Evolutionary conservation across 1,139 yeast species (phyloP), one percentile per base, ranked within the genome.

Genomic region (Pichia sp.): DNA sequence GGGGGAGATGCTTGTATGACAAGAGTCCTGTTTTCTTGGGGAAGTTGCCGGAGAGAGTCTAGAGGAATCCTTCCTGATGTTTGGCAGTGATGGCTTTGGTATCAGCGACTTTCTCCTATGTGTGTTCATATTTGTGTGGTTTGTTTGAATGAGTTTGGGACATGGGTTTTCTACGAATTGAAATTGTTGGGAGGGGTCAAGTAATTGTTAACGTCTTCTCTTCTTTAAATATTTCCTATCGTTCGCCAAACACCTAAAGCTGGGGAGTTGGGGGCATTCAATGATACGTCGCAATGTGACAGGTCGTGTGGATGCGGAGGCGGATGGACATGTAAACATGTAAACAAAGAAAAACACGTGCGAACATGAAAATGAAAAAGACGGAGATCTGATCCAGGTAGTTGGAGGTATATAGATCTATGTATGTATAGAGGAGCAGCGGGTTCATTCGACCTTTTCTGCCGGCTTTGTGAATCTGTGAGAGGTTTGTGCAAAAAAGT

Each of bases 71-170:
- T n/a, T 36, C 46, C 5, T 49, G 19, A 15, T 50, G 49, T 15
- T 36, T 8, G 10, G 45, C 26, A 26, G 43, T 23, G 32, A 44
- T 7, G 57, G 54, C 47, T 45, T 50, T 4, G 55, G 57, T 4
- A 55, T 55, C 13, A 55, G 26, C 23, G 56, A 54, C 41, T 51
- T 51, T 3, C 56, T 45, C 19, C 52, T 34, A 34, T 49, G 42
- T 32, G 40, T 16, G 30, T 11, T 38, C 47, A 23, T 41, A 43
- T 8, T 23, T 23, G 23, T 19, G 23, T 19, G 23, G 23, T 19
- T 3, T 19, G 23, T 19, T 19, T 19, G 23, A 19, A 19, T 19
- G 23, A 19, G 23, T 3, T 19, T 19, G 23, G 23, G 23, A 19
- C 23, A 19, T 19, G 23, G 23, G 23, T 19, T 19, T 19, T 19